These are phyloP conservation scores for Dioszegia aurantiaca DNA, from an alignment of 768 basidiomycete species.

Conservation along the genomic window DNA sequence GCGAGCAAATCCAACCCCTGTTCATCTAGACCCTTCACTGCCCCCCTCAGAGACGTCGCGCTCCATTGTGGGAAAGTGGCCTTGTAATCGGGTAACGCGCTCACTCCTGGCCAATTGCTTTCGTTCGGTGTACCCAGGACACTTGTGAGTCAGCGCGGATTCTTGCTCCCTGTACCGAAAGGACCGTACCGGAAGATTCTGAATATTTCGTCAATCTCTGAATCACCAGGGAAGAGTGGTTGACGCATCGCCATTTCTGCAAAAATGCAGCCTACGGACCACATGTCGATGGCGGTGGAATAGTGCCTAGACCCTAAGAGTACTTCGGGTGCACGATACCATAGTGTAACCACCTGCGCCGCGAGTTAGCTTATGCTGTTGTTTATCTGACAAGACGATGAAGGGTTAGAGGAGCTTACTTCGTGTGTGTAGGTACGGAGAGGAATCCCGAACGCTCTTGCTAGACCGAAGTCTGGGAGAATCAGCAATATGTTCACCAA, in stretches of 20 bases:
- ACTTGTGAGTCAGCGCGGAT: no score
- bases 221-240: slow-evolving; percentile 96
- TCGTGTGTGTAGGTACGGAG: slow-evolving; percentile 99
- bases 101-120: slow-evolving; percentile 85
- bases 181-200: slow-evolving; percentile 87
- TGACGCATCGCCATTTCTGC: slow-evolving; percentile 95
- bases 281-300: slow-evolving; percentile 97
- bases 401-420: slow-evolving; percentile 59
- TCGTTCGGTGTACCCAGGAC: slow-evolving; percentile 92
- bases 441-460: slow-evolving; percentile 95
- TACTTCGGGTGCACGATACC: slow-evolving; percentile 98
- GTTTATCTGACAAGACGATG: no score
- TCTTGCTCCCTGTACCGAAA: no score
- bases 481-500: neutral
- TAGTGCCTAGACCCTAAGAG: slow-evolving; percentile 93
- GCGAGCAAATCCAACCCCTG: slow-evolving; percentile 76
- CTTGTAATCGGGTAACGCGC: slow-evolving; percentile 88
- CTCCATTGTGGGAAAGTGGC: slow-evolving; percentile 95
- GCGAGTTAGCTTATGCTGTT: no score
- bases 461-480: slow-evolving; percentile 79
- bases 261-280: slow-evolving; percentile 98
- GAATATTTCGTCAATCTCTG: slow-evolving; percentile 99
- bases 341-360: slow-evolving; percentile 98
- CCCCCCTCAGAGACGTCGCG: slow-evolving; percentile 64
- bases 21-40: slow-evolving; percentile 71